Conservation (phyloP, 371 early-diverging fungal genomes). For the Amoeboaphelidium protococcarum region DNA sequence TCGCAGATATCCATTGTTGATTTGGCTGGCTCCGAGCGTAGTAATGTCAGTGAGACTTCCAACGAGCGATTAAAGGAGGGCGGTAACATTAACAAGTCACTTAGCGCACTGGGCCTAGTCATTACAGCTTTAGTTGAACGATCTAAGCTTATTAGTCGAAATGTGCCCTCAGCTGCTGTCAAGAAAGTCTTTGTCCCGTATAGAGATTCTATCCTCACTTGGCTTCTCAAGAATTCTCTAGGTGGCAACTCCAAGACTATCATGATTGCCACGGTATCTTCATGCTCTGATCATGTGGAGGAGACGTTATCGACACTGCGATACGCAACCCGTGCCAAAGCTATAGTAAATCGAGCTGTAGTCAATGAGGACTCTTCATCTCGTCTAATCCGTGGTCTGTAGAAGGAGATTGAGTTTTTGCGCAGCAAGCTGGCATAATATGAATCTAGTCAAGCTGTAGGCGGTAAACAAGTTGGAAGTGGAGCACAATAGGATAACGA, state of each 20-base stretch:
- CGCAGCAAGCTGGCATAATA: too few relatives aligned
- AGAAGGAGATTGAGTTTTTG: neutral
- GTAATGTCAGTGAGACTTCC: constrained; percentile 19
- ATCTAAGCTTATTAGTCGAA: constrained; percentile 15
- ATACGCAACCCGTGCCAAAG: neutral
- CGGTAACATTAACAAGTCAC: constrained; percentile 32
- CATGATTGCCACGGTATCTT: constrained; percentile 30
- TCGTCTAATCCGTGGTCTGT: neutral
- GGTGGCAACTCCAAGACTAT: constrained; percentile 40
- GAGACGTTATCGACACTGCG: constrained; percentile 4
- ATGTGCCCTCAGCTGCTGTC: constrained; percentile 10
- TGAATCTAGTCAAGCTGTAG: too few relatives aligned
- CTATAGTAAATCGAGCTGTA: neutral
- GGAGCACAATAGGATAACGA: too few relatives aligned
- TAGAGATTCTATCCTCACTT: constrained; percentile 45
- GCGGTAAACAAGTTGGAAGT: too few relatives aligned
- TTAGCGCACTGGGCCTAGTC: constrained; percentile 37
- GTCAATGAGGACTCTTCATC: neutral
- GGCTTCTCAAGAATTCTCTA: constrained; percentile 30
- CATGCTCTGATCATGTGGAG: constrained; percentile 21
- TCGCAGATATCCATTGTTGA: constrained; percentile 36
- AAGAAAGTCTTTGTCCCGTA: constrained; percentile 15
- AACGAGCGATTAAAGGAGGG: constrained; percentile 30
- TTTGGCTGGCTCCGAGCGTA: constrained; percentile 43
- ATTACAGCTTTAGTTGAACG: constrained; percentile 31